These are phyloP conservation scores for Pseudomicrostroma phylloplanum DNA, from an alignment of 1,284 basidiomycete genomes.

Conservation along the genomic window DNA sequence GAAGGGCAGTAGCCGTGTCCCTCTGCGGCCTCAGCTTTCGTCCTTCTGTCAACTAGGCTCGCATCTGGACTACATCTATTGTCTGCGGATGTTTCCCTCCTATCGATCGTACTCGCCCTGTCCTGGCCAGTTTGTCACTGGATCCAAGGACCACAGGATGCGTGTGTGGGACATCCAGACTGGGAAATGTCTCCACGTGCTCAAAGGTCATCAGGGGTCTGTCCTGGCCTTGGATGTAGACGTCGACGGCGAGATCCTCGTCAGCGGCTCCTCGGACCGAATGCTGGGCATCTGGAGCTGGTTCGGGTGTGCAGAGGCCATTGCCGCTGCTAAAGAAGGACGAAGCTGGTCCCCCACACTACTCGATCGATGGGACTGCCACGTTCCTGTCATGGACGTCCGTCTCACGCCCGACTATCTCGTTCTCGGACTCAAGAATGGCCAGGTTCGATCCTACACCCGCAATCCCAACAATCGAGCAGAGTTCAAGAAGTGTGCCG, in stretches of 20 bases:
- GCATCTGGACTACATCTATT: constrained; percentile 3
- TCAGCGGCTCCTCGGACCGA: constrained; percentile 1
- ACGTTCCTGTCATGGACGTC: constrained; percentile 3
- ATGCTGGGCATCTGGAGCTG: constrained; percentile 1
- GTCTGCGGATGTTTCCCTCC: background rate
- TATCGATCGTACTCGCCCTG: background rate
- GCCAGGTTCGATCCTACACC: background rate
- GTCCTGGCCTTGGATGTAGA: background rate
- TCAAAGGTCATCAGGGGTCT: background rate
- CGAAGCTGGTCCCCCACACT: background rate
- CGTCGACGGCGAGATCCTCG: background rate
- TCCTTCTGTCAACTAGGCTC: background rate
- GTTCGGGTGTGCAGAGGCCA: constrained; percentile 1
- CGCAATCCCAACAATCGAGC: background rate
- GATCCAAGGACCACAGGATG: background rate
- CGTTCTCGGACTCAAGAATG: background rate
- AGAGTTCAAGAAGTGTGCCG: background rate
- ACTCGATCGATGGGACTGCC: constrained; percentile 5
- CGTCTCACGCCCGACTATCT: background rate
- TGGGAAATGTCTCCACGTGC: background rate
- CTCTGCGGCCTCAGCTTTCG: background rate
- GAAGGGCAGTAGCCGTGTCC: no score
- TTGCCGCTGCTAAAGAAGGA: background rate
- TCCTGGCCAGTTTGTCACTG: constrained; percentile 2
- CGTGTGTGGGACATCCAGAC: background rate